These are phyloP conservation scores for Cyberlindnera japonica DNA, from an alignment of 805 yeast genomes.

Conservation along the genomic window DNA sequence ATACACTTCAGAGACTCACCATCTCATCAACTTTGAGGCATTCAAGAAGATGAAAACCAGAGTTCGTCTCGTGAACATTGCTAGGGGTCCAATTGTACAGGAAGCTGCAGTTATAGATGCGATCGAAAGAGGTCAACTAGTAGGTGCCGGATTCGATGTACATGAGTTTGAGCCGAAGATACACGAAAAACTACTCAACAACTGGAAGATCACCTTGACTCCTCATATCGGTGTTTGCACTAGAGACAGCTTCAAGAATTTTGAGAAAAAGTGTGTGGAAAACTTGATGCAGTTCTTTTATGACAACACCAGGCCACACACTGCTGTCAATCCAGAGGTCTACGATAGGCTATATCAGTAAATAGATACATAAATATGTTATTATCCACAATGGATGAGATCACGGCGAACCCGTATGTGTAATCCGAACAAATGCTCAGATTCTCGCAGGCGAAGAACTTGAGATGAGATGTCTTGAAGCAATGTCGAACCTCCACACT, in stretches of 20 bases:
- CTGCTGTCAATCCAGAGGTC: constrained; percentile 27
- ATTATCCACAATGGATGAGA: not conserved
- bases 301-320: constrained; percentile 30
- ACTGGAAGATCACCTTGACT: constrained; percentile 34
- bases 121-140: constrained; percentile 36
- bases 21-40: constrained; percentile 33
- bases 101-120: constrained; percentile 39
- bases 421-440: too few relatives aligned
- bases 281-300: constrained; percentile 36
- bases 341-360: constrained; percentile 5
- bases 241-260: constrained; percentile 34
- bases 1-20: constrained; percentile 35
- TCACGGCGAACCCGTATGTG: too few relatives aligned
- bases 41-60: constrained; percentile 27
- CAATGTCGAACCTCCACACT: too few relatives aligned
- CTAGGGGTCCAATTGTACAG: constrained; percentile 40
- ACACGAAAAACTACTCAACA: constrained; percentile 30
- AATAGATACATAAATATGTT: not conserved
- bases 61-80: constrained; percentile 34
- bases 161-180: constrained; percentile 41
- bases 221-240: constrained; percentile 39
- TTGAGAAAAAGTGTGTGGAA: constrained; percentile 36
- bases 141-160: constrained; percentile 42
- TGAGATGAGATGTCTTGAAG: too few relatives aligned
- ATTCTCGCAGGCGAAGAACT: too few relatives aligned